Evolutionary conservation across 2,329 filamentous ascomycete species (phyloP).

Genomic region (Cordyceps farinosa): DNA sequence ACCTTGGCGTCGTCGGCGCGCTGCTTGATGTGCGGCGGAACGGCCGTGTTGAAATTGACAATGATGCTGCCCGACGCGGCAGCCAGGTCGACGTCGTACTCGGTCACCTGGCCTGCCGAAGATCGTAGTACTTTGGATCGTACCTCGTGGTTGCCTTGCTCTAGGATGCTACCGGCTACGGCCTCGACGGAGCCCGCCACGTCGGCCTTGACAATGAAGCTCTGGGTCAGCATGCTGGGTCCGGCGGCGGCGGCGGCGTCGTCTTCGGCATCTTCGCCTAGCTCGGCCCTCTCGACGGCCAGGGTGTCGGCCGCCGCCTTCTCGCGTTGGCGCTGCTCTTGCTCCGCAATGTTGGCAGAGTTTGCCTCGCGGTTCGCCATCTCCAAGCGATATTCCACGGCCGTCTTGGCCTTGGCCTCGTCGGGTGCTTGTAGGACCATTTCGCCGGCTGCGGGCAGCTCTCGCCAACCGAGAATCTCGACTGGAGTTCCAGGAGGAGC

Average conservation of each 20-base stretch:
- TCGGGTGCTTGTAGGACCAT: conserved; percentile 78
- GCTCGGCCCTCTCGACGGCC: conserved; percentile 32
- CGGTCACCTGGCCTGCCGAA: conserved; percentile 71
- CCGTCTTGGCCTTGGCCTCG: conserved; percentile 74
- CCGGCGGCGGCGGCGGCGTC: conserved; percentile 30
- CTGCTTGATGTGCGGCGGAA: conserved; percentile 64
- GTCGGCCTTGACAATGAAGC: conserved; percentile 88
- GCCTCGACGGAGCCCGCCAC: conserved; percentile 94
- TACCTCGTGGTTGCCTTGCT: conserved; percentile 82
- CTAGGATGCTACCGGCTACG: conserved; percentile 70
- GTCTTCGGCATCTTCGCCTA: conserved; percentile 36
- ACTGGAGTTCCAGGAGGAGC: conserved; percentile 86
- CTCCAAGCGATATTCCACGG: conserved; percentile 72
- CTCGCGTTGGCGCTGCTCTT: conserved; percentile 61
- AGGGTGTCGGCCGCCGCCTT: conserved; percentile 33
- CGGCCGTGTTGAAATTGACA: conserved; percentile 77
- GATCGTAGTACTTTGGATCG: conserved; percentile 72
- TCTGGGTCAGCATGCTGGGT: conserved; percentile 53
- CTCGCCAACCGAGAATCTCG: conserved; percentile 91
- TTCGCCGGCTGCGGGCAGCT: conserved; percentile 77
- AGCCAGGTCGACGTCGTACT: conserved; percentile 88
- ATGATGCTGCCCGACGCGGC: conserved; percentile 71
- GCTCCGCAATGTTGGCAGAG: conserved; percentile 75
- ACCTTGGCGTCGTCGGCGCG: conserved; percentile 71
- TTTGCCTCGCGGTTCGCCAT: conserved; percentile 68